Percentiles rank a stretch among this genome's conserved stretches.
phyloP scores from a whole-genome alignment of 2,329 filamentous ascomycete species.

The Fusarium fracticaudum region DNA sequence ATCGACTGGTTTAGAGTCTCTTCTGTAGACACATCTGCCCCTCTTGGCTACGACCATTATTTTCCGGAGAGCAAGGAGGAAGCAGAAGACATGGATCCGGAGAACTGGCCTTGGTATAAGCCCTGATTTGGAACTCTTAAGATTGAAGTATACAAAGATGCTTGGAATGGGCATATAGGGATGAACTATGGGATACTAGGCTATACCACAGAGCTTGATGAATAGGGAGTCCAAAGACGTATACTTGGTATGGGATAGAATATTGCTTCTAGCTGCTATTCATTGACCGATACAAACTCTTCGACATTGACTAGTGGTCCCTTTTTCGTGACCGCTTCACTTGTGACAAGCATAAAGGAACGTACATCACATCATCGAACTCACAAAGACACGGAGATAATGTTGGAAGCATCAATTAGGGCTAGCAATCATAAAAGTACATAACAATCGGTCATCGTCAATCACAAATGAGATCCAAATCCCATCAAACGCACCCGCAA shows the following conservation, averaged over 20 bases:
- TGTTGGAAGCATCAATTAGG: slow-evolving; percentile 19
- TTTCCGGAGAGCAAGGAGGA: background rate
- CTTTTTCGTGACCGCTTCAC: slow-evolving; percentile 9
- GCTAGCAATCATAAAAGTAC: slow-evolving; percentile 32
- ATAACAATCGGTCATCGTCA: slow-evolving; percentile 17
- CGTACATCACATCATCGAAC: background rate
- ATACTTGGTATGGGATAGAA: background rate
- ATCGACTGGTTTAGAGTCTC: background rate
- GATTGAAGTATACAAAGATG: background rate
- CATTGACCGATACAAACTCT: background rate
- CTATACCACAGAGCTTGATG: background rate
- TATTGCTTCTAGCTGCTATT: background rate
- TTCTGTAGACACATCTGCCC: background rate
- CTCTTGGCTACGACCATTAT: background rate
- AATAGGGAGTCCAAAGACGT: background rate
- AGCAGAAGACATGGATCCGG: background rate
- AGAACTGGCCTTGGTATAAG: background rate
- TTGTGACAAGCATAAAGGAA: background rate
- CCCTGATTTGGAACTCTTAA: background rate
- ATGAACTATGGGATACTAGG: background rate
- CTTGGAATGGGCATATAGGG: background rate
- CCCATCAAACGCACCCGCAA: slow-evolving; percentile 33
- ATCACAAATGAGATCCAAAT: slow-evolving; percentile 36
- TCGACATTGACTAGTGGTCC: background rate
- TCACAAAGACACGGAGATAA: background rate